Percentiles rank a stretch among this genome's conserved stretches.
Conservation (phyloP, 495 filamentous ascomycete genomes). For the Aspergillus avenaceus region DNA sequence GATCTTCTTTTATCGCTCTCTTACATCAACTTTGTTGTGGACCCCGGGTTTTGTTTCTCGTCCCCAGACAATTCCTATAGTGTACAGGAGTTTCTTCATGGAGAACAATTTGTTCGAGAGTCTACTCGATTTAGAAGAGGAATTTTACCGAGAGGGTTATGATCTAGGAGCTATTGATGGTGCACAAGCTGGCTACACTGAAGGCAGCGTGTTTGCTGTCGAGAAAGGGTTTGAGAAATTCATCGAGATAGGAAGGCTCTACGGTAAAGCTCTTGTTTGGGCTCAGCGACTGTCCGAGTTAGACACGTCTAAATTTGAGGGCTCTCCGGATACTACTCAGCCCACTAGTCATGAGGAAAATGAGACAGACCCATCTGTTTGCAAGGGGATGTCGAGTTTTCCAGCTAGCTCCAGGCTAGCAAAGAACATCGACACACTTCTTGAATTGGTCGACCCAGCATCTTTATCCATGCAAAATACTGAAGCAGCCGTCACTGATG, state of each 20-base stretch:
- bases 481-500: conserved; percentile 79
- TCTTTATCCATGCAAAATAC: conserved; percentile 73
- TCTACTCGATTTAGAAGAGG: conserved; percentile 73
- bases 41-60: neutral
- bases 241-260: conserved; percentile 68
- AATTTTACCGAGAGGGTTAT: conserved; percentile 85
- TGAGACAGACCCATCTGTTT: conserved; percentile 24
- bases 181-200: conserved; percentile 69
- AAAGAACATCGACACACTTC: conserved; percentile 67
- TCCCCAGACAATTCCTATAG: neutral
- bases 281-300: conserved; percentile 50
- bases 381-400: conserved; percentile 43
- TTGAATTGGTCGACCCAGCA: conserved; percentile 74
- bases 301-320: conserved; percentile 11
- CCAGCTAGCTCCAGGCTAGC: conserved; percentile 59
- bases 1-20: neutral
- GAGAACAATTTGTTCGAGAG: conserved; percentile 60
- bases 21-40: neutral
- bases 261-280: conserved; percentile 83
- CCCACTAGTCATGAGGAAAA: conserved; percentile 8
- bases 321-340: conserved; percentile 1
- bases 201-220: conserved; percentile 86
- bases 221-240: conserved; percentile 95
- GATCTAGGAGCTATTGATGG: conserved; percentile 72
- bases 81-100: conserved; percentile 22